These are phyloP conservation scores for Priceomyces castillae DNA, from an alignment of 805 yeast species.

Conservation along the genomic window DNA sequence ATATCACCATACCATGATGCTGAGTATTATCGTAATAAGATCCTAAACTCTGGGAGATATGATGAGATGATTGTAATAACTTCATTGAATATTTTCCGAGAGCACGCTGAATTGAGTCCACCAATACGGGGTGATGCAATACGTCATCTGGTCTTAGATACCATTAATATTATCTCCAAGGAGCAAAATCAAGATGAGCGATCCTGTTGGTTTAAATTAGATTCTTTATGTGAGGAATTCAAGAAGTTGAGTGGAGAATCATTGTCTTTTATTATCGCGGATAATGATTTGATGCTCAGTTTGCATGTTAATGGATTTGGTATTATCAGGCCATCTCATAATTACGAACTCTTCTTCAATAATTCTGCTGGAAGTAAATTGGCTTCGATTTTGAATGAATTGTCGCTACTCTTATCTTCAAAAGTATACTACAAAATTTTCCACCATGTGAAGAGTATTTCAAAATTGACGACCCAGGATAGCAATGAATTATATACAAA, in stretches of 20 bases:
- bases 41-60: conserved; percentile 51
- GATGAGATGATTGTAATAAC: conserved; percentile 49
- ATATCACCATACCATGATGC: conserved; percentile 25
- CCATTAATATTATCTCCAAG: conserved; percentile 14
- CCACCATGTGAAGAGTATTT: conserved; percentile 12
- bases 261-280: conserved; percentile 40
- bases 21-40: conserved; percentile 41
- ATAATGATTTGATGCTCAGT: conserved; percentile 15
- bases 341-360: conserved; percentile 23
- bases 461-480: conserved; percentile 12
- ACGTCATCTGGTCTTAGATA: conserved; percentile 28
- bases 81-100: conserved; percentile 50
- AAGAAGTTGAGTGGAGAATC: conserved; percentile 60
- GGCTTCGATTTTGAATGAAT: conserved; percentile 17
- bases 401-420: conserved; percentile 26
- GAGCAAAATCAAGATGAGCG: conserved; percentile 28
- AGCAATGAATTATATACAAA: conserved; percentile 23
- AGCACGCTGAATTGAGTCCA: conserved; percentile 25
- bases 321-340: conserved; percentile 29
- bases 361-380: conserved; percentile 14
- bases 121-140: conserved; percentile 12
- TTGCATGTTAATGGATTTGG: conserved; percentile 35
- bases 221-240: conserved; percentile 69
- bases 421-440: conserved; percentile 27
- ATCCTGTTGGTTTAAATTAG: conserved; percentile 66